Base-by-base conservation (phyloP, 306 rosid species). In the Quercus alba region DNA sequence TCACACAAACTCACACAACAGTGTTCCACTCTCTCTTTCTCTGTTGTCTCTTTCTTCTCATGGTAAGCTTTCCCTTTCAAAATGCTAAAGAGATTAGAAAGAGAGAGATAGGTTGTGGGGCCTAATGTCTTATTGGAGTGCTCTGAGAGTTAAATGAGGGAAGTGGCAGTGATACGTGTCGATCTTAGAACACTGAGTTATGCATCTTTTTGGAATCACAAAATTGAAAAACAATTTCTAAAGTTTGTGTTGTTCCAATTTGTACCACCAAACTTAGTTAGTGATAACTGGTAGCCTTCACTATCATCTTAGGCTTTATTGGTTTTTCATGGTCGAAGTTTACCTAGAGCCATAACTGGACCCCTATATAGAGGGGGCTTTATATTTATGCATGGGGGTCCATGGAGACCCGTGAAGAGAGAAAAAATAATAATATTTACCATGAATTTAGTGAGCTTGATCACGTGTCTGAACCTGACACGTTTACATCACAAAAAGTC, bases 161-260 rank as follows among this genome's bases (percentile, higher is more conserved):
- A 41, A 25, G 79, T 61, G 79, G 13, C 79, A 21, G 28, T 6
- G 10, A 46, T 46, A 61, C 79, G 79, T 75, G 72, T 75, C 79
- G 72, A 25, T 5, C 59, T 3, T 4, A 26, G 59, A n/a, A 62
- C 72, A 10, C 21, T 31, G 72, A 72, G 76, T 49, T 56, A 28
- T 51, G 54, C 15, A 20, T 26, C 61, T 79, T 59, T 78, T 26
- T 28, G 49, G 6, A 17, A 49, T 49, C 15, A 49, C 15, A 49
- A 12, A 46, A 20, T 58, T 58, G 38, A n/a, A 30, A 20, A 30
- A 56, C n/a, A 35, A 28, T 13, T 78, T 4, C 4, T 17, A 28
- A 30, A 23, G 6, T 6, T 14, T 19, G 14, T 7, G 28, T 33
- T 31, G 26, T 4, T 68, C 26, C 72, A 18, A 35, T 68, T 33